These are phyloP conservation scores for Phenoliferia sp. DNA, from an alignment of 1,284 basidiomycete genomes.

Conservation along the genomic window DNA sequence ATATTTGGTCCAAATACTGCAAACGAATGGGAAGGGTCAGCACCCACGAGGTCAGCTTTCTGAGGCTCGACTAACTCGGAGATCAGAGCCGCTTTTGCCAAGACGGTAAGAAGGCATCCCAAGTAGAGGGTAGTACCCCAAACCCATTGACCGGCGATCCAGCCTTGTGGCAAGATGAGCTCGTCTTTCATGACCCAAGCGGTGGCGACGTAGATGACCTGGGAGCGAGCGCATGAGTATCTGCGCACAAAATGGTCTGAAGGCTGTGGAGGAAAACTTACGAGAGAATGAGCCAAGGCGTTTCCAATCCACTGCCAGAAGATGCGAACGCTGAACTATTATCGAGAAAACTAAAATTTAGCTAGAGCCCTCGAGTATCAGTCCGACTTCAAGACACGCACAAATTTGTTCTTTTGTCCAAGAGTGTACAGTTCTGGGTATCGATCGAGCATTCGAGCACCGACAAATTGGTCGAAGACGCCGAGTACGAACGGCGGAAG, in stretches of 20 bases:
- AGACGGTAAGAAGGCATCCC: constrained; percentile 84
- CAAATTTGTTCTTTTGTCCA: constrained; percentile 82
- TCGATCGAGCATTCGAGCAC: constrained; percentile 89
- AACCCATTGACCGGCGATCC: constrained; percentile 82
- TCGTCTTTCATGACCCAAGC: constrained; percentile 88
- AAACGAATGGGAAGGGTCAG: not conserved
- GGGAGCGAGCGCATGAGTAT: constrained; percentile 32
- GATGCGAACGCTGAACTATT: constrained; percentile 71
- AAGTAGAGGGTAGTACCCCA: constrained; percentile 97
- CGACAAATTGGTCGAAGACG: constrained; percentile 80
- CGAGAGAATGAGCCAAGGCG: constrained; percentile 87
- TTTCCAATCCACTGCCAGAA: constrained; percentile 97
- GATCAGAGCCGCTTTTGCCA: constrained; percentile 94
- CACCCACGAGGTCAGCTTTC: constrained; percentile 4
- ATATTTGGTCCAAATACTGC: constrained; percentile 97
- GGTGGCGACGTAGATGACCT: constrained; percentile 84
- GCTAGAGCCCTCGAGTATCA: not conserved
- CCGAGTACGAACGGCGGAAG: constrained; percentile 96
- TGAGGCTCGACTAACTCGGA: constrained; percentile 69
- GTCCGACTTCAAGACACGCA: constrained; percentile 12
- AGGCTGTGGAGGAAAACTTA: too few relatives aligned
- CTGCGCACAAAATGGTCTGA: too few relatives aligned
- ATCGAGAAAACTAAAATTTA: not conserved
- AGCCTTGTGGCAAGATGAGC: constrained; percentile 70
- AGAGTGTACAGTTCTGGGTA: constrained; percentile 95